Evolutionary conservation across 805 yeast species (phyloP).

Genomic region (Monosporozyma solicola): DNA sequence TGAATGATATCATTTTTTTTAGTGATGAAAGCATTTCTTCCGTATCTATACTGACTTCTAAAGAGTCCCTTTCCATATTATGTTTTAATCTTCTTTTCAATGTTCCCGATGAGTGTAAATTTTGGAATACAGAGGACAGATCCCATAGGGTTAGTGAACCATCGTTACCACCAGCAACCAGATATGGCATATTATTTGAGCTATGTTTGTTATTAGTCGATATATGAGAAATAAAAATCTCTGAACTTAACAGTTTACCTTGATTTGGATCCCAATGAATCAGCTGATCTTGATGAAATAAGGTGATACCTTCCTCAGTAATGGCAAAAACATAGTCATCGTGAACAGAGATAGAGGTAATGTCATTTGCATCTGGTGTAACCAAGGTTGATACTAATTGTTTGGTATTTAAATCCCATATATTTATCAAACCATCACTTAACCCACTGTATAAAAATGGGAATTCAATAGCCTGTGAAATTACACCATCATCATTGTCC

Average conservation of each 20-base stretch:
- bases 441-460: slow-evolving; percentile 79
- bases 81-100: background rate
- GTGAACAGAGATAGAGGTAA: slow-evolving; percentile 39
- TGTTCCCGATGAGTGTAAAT: background rate
- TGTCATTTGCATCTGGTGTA: slow-evolving; percentile 37
- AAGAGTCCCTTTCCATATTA: background rate
- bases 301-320: slow-evolving; percentile 37
- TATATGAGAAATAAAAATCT: slow-evolving; percentile 29
- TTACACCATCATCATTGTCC: slow-evolving; percentile 59
- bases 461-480: slow-evolving; percentile 56
- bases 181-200: slow-evolving; percentile 9
- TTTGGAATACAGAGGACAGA: slow-evolving; percentile 8
- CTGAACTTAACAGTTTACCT: slow-evolving; percentile 51
- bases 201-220: background rate
- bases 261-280: slow-evolving; percentile 45
- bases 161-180: slow-evolving; percentile 64
- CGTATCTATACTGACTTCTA: slow-evolving; percentile 32
- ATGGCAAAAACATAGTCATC: slow-evolving; percentile 26
- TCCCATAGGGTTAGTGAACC: slow-evolving; percentile 70
- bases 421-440: slow-evolving; percentile 61
- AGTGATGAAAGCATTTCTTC: slow-evolving; percentile 59
- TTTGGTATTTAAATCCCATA: slow-evolving; percentile 79
- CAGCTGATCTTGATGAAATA: slow-evolving; percentile 37
- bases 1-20: slow-evolving; percentile 52
- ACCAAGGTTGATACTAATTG: slow-evolving; percentile 48